phyloP scores from a whole-genome alignment of 2,329 filamentous ascomycete species.

The Diplodia intermedia region DNA sequence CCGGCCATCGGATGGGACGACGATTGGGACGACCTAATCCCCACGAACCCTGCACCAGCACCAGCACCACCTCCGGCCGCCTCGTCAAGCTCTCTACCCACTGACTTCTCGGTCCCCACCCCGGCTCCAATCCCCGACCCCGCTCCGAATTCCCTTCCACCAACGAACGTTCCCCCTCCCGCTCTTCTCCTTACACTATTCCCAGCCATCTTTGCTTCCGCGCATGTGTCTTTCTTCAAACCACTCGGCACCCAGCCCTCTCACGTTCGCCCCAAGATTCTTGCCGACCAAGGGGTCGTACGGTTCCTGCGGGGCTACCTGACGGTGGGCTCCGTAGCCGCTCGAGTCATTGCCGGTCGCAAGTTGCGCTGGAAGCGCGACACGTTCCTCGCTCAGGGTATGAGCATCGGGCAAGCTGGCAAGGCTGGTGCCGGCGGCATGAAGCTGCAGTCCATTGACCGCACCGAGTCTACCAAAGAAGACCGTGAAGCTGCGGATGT shows the following conservation, averaged over 20 bases:
- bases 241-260: slow-evolving; percentile 66
- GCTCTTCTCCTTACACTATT: slow-evolving; percentile 81
- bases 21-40: slow-evolving; percentile 49
- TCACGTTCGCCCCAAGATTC: slow-evolving; percentile 66
- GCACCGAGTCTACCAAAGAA: slow-evolving; percentile 79
- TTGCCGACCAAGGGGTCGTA: slow-evolving; percentile 67
- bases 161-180: slow-evolving; percentile 88
- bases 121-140: slow-evolving; percentile 34
- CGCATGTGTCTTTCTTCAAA: slow-evolving; percentile 69
- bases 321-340: slow-evolving; percentile 69
- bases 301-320: slow-evolving; percentile 71
- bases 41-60: slow-evolving; percentile 31
- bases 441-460: slow-evolving; percentile 89
- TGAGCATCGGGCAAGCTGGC: slow-evolving; percentile 80
- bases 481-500: slow-evolving; percentile 84
- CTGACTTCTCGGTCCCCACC: not conserved
- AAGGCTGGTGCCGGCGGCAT: slow-evolving; percentile 81
- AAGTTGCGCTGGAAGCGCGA: slow-evolving; percentile 92
- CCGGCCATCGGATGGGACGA: slow-evolving; percentile 34
- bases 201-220: slow-evolving; percentile 71
- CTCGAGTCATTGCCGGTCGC: slow-evolving; percentile 82
- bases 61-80: slow-evolving; percentile 25
- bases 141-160: slow-evolving; percentile 58
- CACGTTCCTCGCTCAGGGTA: slow-evolving; percentile 80
- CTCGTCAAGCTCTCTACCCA: slow-evolving; percentile 3